Evolutionary conservation across 495 filamentous ascomycete genomes (phyloP).

Genomic region (Chaetomium tenue): DNA sequence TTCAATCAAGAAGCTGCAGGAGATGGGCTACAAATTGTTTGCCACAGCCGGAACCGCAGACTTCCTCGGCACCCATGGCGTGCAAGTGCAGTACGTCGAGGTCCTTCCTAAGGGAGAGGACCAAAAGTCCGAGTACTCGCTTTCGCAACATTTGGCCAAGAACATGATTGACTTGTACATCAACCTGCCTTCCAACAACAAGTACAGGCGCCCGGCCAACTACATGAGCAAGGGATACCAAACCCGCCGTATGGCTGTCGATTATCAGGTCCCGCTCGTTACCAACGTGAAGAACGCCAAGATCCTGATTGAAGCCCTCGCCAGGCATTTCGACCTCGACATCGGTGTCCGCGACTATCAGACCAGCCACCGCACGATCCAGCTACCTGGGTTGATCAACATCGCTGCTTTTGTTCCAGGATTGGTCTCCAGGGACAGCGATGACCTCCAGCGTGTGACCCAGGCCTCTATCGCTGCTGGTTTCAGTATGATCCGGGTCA

Average conservation of each 20-base stretch:
- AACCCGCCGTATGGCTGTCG: conserved; percentile 95
- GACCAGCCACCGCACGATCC: conserved; percentile 75
- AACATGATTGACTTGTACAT: conserved; percentile 98
- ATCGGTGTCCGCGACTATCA: conserved; percentile 83
- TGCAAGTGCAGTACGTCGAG: conserved; percentile 89
- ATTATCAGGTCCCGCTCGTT: conserved; percentile 95
- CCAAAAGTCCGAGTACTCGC: conserved; percentile 92
- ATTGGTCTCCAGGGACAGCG: conserved; percentile 60
- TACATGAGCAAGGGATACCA: conserved; percentile 98
- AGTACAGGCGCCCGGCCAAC: conserved; percentile 90
- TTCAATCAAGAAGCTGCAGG: conserved; percentile 80
- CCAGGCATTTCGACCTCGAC: conserved; percentile 79
- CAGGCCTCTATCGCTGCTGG: conserved; percentile 73
- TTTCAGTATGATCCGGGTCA: conserved; percentile 80
- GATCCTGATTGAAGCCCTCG: conserved; percentile 90
- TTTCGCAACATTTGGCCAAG: conserved; percentile 92
- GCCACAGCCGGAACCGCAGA: conserved; percentile 95
- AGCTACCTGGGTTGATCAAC: conserved; percentile 75
- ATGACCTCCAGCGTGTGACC: conserved; percentile 68
- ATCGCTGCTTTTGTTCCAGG: conserved; percentile 78
- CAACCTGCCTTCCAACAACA: conserved; percentile 97
- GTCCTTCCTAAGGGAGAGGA: conserved; percentile 64
- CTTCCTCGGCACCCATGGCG: conserved; percentile 86
- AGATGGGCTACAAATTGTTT: conserved; percentile 90
- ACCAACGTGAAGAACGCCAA: conserved; percentile 99